These are phyloP conservation scores for Diaporthe amygdali DNA, from an alignment of 2,329 filamentous ascomycete genomes.

Conservation along the genomic window DNA sequence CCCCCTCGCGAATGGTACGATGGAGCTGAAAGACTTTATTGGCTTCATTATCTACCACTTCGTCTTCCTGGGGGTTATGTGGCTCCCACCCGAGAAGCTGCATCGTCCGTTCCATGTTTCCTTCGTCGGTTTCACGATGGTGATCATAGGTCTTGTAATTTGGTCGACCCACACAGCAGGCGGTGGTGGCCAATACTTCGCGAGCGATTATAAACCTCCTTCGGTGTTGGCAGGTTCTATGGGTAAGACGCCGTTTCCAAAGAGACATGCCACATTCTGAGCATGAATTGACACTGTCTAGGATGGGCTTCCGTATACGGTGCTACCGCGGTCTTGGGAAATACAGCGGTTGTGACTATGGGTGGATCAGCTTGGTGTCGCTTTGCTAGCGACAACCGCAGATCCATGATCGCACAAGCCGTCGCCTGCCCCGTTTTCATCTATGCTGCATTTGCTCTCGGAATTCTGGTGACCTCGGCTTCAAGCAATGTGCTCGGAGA, in stretches of 20 bases:
- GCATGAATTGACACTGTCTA: not conserved
- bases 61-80: conserved; percentile 12
- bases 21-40: conserved; percentile 17
- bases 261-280: no score
- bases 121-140: not conserved
- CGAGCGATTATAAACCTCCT: conserved; percentile 2
- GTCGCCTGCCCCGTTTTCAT: conserved; percentile 17
- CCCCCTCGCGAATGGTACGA: conserved; percentile 15
- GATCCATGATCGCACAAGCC: conserved; percentile 17
- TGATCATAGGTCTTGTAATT: conserved; percentile 14
- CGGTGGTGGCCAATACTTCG: conserved; percentile 13
- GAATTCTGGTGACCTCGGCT: conserved; percentile 15
- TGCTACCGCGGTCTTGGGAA: conserved; percentile 14
- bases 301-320: conserved; percentile 16
- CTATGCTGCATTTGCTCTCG: conserved; percentile 9
- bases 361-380: conserved; percentile 18
- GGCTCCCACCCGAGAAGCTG: conserved; percentile 18
- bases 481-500: conserved; percentile 3
- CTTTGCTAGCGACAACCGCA: not conserved
- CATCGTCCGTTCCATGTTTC: conserved; percentile 17
- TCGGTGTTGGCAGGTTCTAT: conserved; percentile 14
- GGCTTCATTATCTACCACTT: conserved; percentile 17
- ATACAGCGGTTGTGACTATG: conserved; percentile 17
- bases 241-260: not conserved
- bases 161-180: conserved; percentile 15